phyloP scores from a whole-genome alignment of 371 early-diverging fungal species.

The Mucor ambiguus region DNA sequence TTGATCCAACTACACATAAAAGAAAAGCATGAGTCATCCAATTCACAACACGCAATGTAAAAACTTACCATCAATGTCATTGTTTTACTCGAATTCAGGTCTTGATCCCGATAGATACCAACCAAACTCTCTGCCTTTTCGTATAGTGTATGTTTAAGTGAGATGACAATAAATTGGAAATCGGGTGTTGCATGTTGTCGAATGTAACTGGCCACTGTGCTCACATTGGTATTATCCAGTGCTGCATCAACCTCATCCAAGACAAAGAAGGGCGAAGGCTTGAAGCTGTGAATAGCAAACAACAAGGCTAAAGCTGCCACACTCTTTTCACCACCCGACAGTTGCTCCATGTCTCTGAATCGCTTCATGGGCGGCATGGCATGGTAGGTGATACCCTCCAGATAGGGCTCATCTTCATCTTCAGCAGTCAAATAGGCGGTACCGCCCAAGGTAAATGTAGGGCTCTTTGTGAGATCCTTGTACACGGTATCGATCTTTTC shows the following conservation, averaged over 20 bases:
- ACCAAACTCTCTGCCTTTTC: slow-evolving; percentile 95
- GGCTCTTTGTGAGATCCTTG: slow-evolving; percentile 88
- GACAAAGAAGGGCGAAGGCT: slow-evolving; percentile 99
- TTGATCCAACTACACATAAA: slow-evolving; percentile 26
- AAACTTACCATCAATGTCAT: slow-evolving; percentile 78
- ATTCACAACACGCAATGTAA: too few relatives aligned
- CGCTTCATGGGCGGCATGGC: slow-evolving; percentile 99
- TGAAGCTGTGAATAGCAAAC: slow-evolving; percentile 96
- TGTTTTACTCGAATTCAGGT: slow-evolving; percentile 78
- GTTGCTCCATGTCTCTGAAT: slow-evolving; percentile 98
- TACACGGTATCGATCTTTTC: slow-evolving; percentile 93
- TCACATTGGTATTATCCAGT: slow-evolving; percentile 97
- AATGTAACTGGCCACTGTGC: slow-evolving; percentile 90
- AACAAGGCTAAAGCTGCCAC: slow-evolving; percentile 97
- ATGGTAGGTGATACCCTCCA: slow-evolving; percentile 95
- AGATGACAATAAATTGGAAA: slow-evolving; percentile 98
- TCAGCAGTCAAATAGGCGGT: slow-evolving; percentile 96
- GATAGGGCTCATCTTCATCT: slow-evolving; percentile 95
- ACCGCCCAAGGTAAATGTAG: slow-evolving; percentile 87
- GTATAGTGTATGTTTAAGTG: slow-evolving; percentile 95
- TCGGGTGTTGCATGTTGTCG: slow-evolving; percentile 58
- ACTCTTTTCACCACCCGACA: slow-evolving; percentile 99
- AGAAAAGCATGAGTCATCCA: background rate
- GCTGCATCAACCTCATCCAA: slow-evolving; percentile 99
- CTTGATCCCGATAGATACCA: slow-evolving; percentile 96